Evolutionary conservation across 768 basidiomycete genomes (phyloP).

Genomic region (Tephrocybe sp.): DNA sequence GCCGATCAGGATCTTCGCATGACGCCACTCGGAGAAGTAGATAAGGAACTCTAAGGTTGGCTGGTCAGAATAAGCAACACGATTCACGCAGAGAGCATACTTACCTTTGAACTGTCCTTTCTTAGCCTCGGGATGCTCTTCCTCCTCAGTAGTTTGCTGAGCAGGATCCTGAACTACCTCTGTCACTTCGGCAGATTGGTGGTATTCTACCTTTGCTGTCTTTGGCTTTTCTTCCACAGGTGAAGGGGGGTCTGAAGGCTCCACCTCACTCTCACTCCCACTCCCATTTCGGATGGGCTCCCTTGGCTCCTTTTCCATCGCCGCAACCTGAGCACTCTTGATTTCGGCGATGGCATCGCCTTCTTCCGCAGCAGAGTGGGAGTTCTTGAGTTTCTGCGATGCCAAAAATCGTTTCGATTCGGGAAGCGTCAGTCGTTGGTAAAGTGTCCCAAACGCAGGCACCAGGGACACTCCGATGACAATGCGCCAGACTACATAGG

Average conservation of each 20-base stretch:
- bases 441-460: slow-evolving; percentile 73
- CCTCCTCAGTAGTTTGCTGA: slow-evolving; percentile 5
- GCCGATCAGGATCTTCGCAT: slow-evolving; percentile 65
- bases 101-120: slow-evolving; percentile 54
- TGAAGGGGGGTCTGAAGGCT: too few species aligned
- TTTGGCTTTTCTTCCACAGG: too few species aligned
- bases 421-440: slow-evolving; percentile 72
- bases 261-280: too few species aligned
- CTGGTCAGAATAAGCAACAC: background rate
- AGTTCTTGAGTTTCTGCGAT: slow-evolving; percentile 34
- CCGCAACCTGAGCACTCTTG: slow-evolving; percentile 33
- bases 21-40: slow-evolving; percentile 76
- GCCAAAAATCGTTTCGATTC: slow-evolving; percentile 61
- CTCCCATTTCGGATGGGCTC: too few species aligned
- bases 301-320: too few species aligned
- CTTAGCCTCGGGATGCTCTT: slow-evolving; percentile 29
- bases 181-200: background rate
- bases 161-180: background rate
- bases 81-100: background rate
- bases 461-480: slow-evolving; percentile 72
- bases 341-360: slow-evolving; percentile 29
- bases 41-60: slow-evolving; percentile 50
- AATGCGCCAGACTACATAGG: slow-evolving; percentile 64
- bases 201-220: slow-evolving; percentile 10
- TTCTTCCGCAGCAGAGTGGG: slow-evolving; percentile 12